These are phyloP conservation scores for Aspergillus spinulosporus DNA, from an alignment of 2,329 filamentous ascomycete genomes.

Conservation along the genomic window DNA sequence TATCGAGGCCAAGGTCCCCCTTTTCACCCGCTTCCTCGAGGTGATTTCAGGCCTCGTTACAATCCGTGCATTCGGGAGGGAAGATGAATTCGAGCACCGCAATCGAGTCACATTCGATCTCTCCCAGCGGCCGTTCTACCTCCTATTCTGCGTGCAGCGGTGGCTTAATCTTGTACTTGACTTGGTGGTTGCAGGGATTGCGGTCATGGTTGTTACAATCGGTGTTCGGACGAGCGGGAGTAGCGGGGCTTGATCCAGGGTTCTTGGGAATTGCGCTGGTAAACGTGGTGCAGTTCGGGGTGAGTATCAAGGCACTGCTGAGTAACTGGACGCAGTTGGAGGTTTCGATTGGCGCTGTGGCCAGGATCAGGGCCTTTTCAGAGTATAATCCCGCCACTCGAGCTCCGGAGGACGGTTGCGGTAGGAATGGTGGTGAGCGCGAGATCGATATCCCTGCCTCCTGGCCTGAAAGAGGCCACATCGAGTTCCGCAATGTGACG, in stretches of 20 bases:
- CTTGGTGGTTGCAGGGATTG: constrained; percentile 32
- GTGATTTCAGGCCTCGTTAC: background rate
- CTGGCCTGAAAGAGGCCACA: constrained; percentile 1
- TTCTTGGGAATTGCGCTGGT: background rate
- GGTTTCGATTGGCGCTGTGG: constrained; percentile 14
- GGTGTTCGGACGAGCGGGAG: constrained; percentile 22
- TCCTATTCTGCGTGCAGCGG: constrained; percentile 35
- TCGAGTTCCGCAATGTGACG: constrained; percentile 7
- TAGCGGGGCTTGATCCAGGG: background rate
- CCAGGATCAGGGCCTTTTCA: constrained; percentile 8
- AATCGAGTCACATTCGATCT: constrained; percentile 26
- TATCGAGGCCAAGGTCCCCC: constrained; percentile 7
- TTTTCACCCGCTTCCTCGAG: constrained; percentile 8
- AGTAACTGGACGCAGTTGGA: constrained; percentile 16
- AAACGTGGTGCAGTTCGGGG: background rate
- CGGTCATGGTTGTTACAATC: constrained; percentile 35
- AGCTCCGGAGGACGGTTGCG: no score
- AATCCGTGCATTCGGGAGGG: background rate
- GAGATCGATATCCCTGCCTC: background rate
- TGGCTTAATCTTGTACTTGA: constrained; percentile 45
- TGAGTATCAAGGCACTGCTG: constrained; percentile 9
- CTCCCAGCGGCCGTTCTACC: constrained; percentile 39
- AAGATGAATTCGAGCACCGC: background rate
- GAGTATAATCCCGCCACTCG: background rate
- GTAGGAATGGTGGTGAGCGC: background rate